Conservation (phyloP, 2,329 filamentous ascomycete genomes). For the Teratosphaeria destructans region DNA sequence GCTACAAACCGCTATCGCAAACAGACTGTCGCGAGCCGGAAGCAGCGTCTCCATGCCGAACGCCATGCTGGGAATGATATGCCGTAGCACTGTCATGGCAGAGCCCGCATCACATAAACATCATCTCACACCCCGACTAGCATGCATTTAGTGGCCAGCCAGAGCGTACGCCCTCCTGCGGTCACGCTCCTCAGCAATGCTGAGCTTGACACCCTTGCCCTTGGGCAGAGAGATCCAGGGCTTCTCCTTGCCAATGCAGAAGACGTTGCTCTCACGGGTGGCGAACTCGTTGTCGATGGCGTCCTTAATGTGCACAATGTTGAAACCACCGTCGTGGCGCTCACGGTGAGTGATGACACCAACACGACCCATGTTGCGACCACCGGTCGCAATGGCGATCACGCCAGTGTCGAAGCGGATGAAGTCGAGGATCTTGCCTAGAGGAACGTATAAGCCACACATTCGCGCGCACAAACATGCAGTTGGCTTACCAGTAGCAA, state of each 20-base stretch:
- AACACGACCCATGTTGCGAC: constrained; percentile 99
- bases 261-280: constrained; percentile 98
- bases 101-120: background rate
- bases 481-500: constrained; percentile 58
- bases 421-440: constrained; percentile 82
- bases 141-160: constrained; percentile 28
- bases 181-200: constrained; percentile 98
- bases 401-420: constrained; percentile 98
- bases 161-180: constrained; percentile 69
- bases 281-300: constrained; percentile 99
- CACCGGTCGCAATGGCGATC: constrained; percentile 97
- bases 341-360: constrained; percentile 99
- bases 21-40: background rate
- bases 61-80: background rate
- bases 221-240: constrained; percentile 99
- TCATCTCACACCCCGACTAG: background rate
- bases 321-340: constrained; percentile 99
- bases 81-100: background rate
- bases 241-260: constrained; percentile 97
- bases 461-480: background rate
- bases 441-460: background rate
- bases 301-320: constrained; percentile 96
- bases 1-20: background rate
- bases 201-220: constrained; percentile 99
- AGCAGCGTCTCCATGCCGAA: background rate